A percentile compares a stretch with the other conserved stretches of the same genome.
Conservation (phyloP, 1,284 basidiomycete genomes). For the Puccinia polysora region DNA sequence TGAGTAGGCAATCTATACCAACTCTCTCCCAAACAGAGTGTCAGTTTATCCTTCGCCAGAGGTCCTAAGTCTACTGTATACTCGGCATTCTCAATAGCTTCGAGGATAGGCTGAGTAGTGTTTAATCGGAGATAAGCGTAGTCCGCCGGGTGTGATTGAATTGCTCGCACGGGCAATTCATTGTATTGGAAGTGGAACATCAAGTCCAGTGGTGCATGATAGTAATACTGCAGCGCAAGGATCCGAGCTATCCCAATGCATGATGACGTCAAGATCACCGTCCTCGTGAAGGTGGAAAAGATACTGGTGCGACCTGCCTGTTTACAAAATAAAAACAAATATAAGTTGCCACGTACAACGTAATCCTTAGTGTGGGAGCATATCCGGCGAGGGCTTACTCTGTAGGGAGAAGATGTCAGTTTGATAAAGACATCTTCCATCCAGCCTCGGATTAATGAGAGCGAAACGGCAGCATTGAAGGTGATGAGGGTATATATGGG, state of each 20-base stretch:
- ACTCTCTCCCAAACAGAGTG: constrained; percentile 86
- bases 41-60: constrained; percentile 54
- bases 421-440: constrained; percentile 70
- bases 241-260: constrained; percentile 73
- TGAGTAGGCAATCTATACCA: constrained; percentile 93
- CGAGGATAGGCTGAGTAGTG: constrained; percentile 67
- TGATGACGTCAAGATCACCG: constrained; percentile 63
- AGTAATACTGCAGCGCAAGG: constrained; percentile 76
- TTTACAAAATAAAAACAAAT: neutral
- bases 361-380: neutral
- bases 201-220: constrained; percentile 79
- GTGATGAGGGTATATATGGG: constrained; percentile 86
- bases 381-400: constrained; percentile 57
- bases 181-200: constrained; percentile 67
- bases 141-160: constrained; percentile 45
- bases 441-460: constrained; percentile 80
- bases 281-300: constrained; percentile 71
- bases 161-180: constrained; percentile 70
- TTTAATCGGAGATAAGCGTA: constrained; percentile 60
- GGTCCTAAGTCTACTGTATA: constrained; percentile 19
- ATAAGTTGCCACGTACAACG: neutral
- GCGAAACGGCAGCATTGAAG: constrained; percentile 82
- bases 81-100: constrained; percentile 59
- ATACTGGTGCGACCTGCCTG: constrained; percentile 71
- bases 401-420: constrained; percentile 74